Evolutionary conservation across 1,139 yeast species (phyloP).

Genomic region (Hyphopichia pseudoburtonii): DNA sequence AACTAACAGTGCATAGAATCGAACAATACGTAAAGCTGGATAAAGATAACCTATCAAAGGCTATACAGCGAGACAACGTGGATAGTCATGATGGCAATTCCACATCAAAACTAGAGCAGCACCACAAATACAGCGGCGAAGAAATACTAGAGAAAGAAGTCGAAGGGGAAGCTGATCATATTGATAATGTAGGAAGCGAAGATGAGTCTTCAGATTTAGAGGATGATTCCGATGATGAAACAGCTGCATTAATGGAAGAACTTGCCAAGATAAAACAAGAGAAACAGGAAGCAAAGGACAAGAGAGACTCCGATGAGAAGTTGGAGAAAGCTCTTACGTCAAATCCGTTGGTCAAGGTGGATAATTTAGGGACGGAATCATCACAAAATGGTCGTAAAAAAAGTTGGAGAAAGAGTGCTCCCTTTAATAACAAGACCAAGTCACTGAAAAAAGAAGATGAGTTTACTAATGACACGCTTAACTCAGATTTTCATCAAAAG

Average conservation of each 20-base stretch:
- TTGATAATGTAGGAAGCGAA: constrained; percentile 16
- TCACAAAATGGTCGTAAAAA: constrained; percentile 17
- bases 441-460: constrained; percentile 11
- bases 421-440: constrained; percentile 34
- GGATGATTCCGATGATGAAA: constrained; percentile 24
- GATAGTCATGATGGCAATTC: too few species aligned
- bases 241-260: constrained; percentile 48
- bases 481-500: constrained; percentile 68
- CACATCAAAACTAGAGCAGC: too few species aligned
- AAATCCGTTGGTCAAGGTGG: constrained; percentile 42
- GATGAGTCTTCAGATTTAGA: constrained; percentile 9
- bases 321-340: constrained; percentile 23
- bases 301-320: constrained; percentile 21
- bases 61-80: constrained; percentile 6
- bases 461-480: constrained; percentile 65
- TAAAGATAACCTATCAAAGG: neutral
- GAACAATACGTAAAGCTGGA: too few species aligned
- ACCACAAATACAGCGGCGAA: constrained; percentile 1
- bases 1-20: too few species aligned
- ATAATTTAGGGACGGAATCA: constrained; percentile 8
- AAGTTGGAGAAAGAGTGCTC: constrained; percentile 58
- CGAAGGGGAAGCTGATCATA: constrained; percentile 13
- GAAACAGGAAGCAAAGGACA: constrained; percentile 29
- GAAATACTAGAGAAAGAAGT: neutral
- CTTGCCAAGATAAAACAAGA: constrained; percentile 50